Evolutionary conservation across 345 rosid genomes (phyloP).

Genomic region (Murraya koenigii): DNA sequence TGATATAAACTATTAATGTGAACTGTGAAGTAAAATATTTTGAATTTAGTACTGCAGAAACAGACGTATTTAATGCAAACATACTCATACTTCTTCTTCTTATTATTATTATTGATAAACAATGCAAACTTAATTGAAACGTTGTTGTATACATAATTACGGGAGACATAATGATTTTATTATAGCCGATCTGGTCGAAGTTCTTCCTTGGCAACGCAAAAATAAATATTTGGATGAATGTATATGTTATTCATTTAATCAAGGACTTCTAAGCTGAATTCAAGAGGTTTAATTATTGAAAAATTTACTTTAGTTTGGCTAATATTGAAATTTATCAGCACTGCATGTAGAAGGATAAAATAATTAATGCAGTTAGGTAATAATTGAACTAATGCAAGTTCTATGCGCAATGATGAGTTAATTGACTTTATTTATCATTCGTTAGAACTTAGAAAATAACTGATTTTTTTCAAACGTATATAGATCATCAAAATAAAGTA

Average conservation of each 20-base stretch:
- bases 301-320: not conserved
- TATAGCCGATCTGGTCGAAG: not conserved
- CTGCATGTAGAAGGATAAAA: not conserved
- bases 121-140: not conserved
- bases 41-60: not conserved
- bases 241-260: not conserved
- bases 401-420: not conserved
- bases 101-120: not conserved
- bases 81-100: not conserved
- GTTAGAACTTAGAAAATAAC: not conserved
- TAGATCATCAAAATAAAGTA: no score
- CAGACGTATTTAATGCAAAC: not conserved
- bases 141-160: not conserved
- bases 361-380: not conserved
- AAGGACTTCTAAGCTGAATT: not conserved
- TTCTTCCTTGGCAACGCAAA: not conserved
- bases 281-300: not conserved
- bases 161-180: no score
- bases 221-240: not conserved
- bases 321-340: not conserved
- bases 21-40: no score
- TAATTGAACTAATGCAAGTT: not conserved
- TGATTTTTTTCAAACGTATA: no score
- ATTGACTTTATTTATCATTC: conserved; percentile 2
- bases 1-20: no score